A percentile compares a stretch with the other conserved stretches of the same genome.
Evolutionary conservation across 2,329 filamentous ascomycete genomes (phyloP).

Genomic region (Colletotrichum camelliae): DNA sequence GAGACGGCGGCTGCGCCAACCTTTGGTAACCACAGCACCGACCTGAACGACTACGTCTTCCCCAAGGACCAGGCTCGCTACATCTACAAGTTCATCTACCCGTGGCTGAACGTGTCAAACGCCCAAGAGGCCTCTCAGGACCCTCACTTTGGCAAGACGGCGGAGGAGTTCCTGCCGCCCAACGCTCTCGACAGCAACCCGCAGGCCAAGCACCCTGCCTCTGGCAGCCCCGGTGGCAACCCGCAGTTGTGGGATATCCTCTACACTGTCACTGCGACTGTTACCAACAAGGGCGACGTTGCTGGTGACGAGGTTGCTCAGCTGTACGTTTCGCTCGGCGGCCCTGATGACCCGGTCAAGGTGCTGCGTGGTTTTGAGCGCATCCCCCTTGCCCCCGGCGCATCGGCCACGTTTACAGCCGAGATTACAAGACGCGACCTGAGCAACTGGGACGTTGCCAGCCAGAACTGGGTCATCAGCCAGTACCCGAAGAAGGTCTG

Average conservation of each 20-base stretch:
- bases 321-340: conserved; percentile 82
- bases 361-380: conserved; percentile 84
- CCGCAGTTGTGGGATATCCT: conserved; percentile 70
- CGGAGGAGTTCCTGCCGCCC: conserved; percentile 65
- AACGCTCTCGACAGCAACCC: conserved; percentile 59
- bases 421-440: conserved; percentile 80
- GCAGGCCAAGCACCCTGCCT: conserved; percentile 58
- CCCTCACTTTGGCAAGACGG: conserved; percentile 63
- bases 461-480: conserved; percentile 84
- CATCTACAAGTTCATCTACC: conserved; percentile 68
- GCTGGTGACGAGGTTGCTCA: conserved; percentile 76
- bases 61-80: conserved; percentile 59
- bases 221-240: conserved; percentile 68
- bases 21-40: conserved; percentile 67
- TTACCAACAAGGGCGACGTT: conserved; percentile 73
- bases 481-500: conserved; percentile 56
- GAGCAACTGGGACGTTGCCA: conserved; percentile 80
- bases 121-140: conserved; percentile 60
- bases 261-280: conserved; percentile 69
- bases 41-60: conserved; percentile 71
- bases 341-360: conserved; percentile 69
- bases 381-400: conserved; percentile 73
- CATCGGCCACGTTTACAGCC: conserved; percentile 68
- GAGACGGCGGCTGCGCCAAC: conserved; percentile 67
- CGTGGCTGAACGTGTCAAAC: conserved; percentile 71